A percentile compares a stretch with the other conserved stretches of the same genome.
phyloP scores from a whole-genome alignment of 768 basidiomycete species.

The Lactifluus echinatus region DNA sequence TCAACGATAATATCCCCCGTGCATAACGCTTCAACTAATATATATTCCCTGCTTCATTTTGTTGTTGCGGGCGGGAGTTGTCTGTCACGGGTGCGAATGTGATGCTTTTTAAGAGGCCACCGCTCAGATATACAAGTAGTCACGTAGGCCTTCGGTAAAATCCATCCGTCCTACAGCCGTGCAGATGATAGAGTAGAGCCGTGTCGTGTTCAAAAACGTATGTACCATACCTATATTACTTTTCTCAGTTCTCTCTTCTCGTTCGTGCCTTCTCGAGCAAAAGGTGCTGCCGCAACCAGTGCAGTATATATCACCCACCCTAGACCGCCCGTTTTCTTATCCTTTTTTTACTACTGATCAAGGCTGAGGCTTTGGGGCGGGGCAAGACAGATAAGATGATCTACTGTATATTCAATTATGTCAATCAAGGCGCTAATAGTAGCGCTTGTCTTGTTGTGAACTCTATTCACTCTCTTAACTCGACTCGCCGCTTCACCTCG shows the following conservation, averaged over 20 bases:
- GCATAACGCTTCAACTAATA: not conserved
- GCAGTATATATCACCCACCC: not conserved
- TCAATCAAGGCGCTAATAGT: too few species aligned
- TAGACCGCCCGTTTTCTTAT: not conserved
- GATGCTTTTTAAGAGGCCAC: not conserved
- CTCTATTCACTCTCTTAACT: too few species aligned
- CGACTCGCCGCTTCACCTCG: too few species aligned
- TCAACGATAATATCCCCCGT: conserved; percentile 15
- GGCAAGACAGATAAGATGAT: too few species aligned
- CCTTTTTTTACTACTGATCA: too few species aligned
- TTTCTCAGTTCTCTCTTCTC: conserved; percentile 2
- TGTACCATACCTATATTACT: conserved; percentile 9
- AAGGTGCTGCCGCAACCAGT: not conserved
- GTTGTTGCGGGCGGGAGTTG: conserved; percentile 1
- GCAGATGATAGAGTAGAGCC: conserved; percentile 9
- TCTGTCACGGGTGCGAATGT: not conserved
- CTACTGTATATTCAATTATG: too few species aligned
- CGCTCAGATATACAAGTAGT: not conserved
- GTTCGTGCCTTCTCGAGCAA: not conserved
- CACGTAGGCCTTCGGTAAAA: not conserved
- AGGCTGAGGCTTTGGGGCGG: too few species aligned
- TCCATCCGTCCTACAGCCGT: not conserved
- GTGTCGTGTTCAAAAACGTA: conserved; percentile 3
- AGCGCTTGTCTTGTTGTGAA: too few species aligned
- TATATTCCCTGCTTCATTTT: not conserved